A percentile compares a stretch with the other conserved stretches of the same genome.
Evolutionary conservation across 2,329 filamentous ascomycete species (phyloP).

Genomic region (Xylaria hypoxylon): DNA sequence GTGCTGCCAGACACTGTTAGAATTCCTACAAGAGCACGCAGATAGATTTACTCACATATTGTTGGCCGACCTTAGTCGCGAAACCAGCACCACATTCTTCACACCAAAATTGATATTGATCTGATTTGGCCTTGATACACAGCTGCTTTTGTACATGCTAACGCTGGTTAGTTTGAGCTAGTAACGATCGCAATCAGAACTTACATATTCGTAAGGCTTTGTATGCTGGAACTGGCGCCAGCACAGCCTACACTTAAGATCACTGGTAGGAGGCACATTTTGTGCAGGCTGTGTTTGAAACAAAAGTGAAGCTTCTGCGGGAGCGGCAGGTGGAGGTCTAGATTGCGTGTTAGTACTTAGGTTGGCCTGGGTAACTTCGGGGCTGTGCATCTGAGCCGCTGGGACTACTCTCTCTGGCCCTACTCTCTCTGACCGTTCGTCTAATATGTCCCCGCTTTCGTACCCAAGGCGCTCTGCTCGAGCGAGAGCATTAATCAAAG

Average conservation of each 20-base stretch:
- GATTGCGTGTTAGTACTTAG: slow-evolving; percentile 5
- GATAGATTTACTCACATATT: slow-evolving; percentile 53
- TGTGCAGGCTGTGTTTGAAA: slow-evolving; percentile 29
- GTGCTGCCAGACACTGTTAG: slow-evolving; percentile 52
- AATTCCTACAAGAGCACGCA: slow-evolving; percentile 1
- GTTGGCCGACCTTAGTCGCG: slow-evolving; percentile 54
- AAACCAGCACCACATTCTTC: slow-evolving; percentile 61
- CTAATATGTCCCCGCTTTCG: slow-evolving; percentile 62
- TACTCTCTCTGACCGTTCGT: slow-evolving; percentile 56
- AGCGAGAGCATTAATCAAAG: slow-evolving; percentile 68
- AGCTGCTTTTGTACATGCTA: slow-evolving; percentile 54
- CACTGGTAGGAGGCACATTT: slow-evolving; percentile 42
- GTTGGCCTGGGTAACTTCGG: slow-evolving; percentile 19
- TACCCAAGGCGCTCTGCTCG: slow-evolving; percentile 69
- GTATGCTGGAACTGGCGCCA: slow-evolving; percentile 47
- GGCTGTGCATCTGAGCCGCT: slow-evolving; percentile 36
- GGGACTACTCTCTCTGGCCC: slow-evolving; percentile 56
- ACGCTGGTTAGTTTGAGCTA: slow-evolving; percentile 36
- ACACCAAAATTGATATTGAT: slow-evolving; percentile 55
- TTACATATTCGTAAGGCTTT: slow-evolving; percentile 49
- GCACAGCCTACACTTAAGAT: slow-evolving; percentile 48
- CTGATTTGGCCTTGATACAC: slow-evolving; percentile 48
- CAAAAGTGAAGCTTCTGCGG: not conserved
- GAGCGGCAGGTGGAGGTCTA: slow-evolving; percentile 8
- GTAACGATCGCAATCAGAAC: slow-evolving; percentile 27